Conservation (phyloP, 495 filamentous ascomycete species). For the Xylaria flabelliformis region DNA sequence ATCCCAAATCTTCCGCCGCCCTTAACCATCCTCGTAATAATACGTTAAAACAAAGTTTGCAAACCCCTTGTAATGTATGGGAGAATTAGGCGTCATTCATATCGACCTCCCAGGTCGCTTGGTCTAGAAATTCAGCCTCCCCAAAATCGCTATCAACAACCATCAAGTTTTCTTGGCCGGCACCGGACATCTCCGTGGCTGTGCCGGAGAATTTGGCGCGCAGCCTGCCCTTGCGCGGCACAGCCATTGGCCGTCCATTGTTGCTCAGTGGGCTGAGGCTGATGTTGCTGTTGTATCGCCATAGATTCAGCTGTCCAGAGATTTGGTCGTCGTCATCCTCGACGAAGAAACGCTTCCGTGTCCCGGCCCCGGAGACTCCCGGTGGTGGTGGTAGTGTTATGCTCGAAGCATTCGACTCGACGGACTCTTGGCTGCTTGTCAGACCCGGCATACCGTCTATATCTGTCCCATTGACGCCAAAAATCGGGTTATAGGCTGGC, state of each 20-base stretch:
- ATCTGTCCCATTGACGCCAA: conserved; percentile 26
- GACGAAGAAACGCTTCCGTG: conserved; percentile 49
- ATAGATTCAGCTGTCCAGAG: conserved; percentile 18
- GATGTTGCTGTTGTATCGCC: conserved; percentile 35
- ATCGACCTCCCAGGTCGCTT: conserved; percentile 38
- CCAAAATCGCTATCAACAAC: conserved; percentile 56
- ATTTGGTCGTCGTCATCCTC: conserved; percentile 41
- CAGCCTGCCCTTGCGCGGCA: conserved; percentile 40
- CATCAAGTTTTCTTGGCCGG: conserved; percentile 49
- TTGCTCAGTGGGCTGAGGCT: conserved; percentile 34
- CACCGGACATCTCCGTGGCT: conserved; percentile 12
- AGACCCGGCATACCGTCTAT: conserved; percentile 41
- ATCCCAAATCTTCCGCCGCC: conserved; percentile 6
- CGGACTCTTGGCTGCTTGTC: conserved; percentile 50
- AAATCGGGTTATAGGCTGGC: conserved; percentile 24
- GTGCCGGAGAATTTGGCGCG: conserved; percentile 26
- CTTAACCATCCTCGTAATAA: neutral
- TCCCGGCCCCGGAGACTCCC: conserved; percentile 20
- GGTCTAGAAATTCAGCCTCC: conserved; percentile 60
- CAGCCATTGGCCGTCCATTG: conserved; percentile 47
- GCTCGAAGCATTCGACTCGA: conserved; percentile 34
- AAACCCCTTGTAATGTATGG: neutral
- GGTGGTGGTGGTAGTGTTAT: neutral
- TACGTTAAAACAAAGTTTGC: neutral
- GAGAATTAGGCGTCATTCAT: conserved; percentile 37